phyloP scores from a whole-genome alignment of 768 basidiomycete genomes.

The Mycena maculata region DNA sequence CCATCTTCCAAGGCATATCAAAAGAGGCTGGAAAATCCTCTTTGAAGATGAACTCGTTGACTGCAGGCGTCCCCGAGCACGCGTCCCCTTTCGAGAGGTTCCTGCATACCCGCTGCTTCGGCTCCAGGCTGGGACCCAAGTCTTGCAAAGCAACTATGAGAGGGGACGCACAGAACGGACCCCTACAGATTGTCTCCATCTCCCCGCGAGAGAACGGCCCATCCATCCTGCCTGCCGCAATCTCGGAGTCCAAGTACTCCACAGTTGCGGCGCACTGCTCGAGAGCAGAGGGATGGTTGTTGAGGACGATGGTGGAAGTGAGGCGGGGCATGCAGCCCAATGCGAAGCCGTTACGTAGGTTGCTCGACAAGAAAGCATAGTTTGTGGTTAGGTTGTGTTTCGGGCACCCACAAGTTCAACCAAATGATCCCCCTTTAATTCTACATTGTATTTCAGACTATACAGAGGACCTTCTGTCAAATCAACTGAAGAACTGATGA shows the following conservation, averaged over 20 bases:
- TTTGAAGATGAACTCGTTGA: not conserved
- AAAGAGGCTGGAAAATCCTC: not conserved
- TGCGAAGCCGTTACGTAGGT: not conserved
- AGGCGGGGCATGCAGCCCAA: not conserved
- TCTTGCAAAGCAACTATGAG: too few species aligned
- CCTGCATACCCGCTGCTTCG: too few species aligned
- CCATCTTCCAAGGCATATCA: not conserved
- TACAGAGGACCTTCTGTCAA: too few species aligned
- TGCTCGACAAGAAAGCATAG: not conserved
- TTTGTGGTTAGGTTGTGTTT: not conserved
- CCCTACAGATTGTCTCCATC: too few species aligned
- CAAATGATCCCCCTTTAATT: not conserved
- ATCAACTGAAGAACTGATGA: too few species aligned
- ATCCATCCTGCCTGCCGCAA: not conserved
- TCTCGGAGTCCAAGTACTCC: conserved; percentile 6
- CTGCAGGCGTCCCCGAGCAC: not conserved
- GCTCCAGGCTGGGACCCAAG: too few species aligned
- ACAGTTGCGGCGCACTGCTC: not conserved
- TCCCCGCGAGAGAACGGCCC: not conserved
- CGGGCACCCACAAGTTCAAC: not conserved
- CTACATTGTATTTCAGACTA: too few species aligned
- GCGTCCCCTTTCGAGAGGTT: not conserved
- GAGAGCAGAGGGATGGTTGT: not conserved
- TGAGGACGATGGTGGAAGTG: not conserved
- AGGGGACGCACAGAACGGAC: too few species aligned